Evolutionary conservation across 2,329 filamentous ascomycete genomes (phyloP).

Genomic region (Fonsecaea nubica): DNA sequence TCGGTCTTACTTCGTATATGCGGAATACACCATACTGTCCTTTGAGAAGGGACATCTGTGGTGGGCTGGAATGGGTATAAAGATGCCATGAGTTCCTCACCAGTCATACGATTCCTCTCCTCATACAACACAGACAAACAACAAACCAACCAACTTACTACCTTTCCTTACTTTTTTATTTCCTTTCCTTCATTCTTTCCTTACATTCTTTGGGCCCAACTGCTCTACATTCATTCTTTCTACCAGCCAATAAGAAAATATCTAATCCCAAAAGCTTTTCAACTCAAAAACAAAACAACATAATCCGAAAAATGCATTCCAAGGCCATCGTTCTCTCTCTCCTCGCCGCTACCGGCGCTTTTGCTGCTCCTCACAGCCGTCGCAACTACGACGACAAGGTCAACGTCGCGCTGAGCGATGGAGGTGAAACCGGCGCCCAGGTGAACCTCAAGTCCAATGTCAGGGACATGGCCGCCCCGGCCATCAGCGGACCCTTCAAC

Average conservation of each 20-base stretch:
- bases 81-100: background rate
- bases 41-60: background rate
- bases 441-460: slow-evolving; percentile 16
- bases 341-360: slow-evolving; percentile 34
- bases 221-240: slow-evolving; percentile 16
- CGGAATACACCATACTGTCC: background rate
- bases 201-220: slow-evolving; percentile 14
- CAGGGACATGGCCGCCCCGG: slow-evolving; percentile 17
- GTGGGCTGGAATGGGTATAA: slow-evolving; percentile 10
- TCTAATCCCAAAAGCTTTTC: slow-evolving; percentile 9
- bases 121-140: slow-evolving; percentile 18
- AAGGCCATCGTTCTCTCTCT: slow-evolving; percentile 23
- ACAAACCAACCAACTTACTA: slow-evolving; percentile 16
- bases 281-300: slow-evolving; percentile 5
- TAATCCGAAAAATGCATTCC: slow-evolving; percentile 17
- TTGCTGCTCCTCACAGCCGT: slow-evolving; percentile 31
- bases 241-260: slow-evolving; percentile 15
- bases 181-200: slow-evolving; percentile 24
- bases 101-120: slow-evolving; percentile 10
- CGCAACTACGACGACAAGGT: slow-evolving; percentile 27
- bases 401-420: slow-evolving; percentile 32
- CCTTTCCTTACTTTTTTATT: slow-evolving; percentile 23
- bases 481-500: slow-evolving; percentile 30
- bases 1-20: background rate
- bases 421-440: slow-evolving; percentile 21